A percentile compares a stretch with the other conserved stretches of the same genome.
Evolutionary conservation across 176 grass and related monocot species (phyloP).

Genomic region (Secale cereale): DNA sequence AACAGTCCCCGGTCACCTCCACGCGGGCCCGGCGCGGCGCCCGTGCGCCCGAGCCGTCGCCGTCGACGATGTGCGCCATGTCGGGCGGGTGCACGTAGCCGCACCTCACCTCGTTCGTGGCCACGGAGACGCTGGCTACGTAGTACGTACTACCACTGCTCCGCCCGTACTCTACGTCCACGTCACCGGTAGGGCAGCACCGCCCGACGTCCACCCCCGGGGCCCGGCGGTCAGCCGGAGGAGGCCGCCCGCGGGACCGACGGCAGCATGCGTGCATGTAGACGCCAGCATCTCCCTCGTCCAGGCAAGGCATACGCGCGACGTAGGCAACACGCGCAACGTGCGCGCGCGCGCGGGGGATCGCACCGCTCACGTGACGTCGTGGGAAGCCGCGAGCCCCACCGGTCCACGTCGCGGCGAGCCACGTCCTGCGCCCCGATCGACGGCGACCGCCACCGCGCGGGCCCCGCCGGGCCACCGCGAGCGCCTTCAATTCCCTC

Average conservation of each 20-base stretch:
- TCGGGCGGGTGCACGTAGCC: neutral
- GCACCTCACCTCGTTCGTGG: neutral
- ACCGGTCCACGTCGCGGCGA: slow-evolving; percentile 9
- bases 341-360: neutral
- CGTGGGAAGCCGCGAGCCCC: neutral
- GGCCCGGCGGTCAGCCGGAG: too few species aligned
- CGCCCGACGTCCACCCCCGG: neutral
- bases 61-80: neutral
- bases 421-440: neutral
- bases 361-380: neutral
- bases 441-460: neutral
- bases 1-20: neutral
- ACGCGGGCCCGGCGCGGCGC: neutral
- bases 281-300: neutral
- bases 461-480: neutral
- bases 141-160: neutral
- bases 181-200: neutral
- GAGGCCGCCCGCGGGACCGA: neutral
- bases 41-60: neutral
- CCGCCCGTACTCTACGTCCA: neutral
- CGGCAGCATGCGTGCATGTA: neutral
- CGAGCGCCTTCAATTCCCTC: neutral
- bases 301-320: neutral
- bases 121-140: neutral
- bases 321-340: slow-evolving; percentile 5